phyloP scores from a whole-genome alignment of 2,329 filamentous ascomycete species.

The Xylaria sp. region DNA sequence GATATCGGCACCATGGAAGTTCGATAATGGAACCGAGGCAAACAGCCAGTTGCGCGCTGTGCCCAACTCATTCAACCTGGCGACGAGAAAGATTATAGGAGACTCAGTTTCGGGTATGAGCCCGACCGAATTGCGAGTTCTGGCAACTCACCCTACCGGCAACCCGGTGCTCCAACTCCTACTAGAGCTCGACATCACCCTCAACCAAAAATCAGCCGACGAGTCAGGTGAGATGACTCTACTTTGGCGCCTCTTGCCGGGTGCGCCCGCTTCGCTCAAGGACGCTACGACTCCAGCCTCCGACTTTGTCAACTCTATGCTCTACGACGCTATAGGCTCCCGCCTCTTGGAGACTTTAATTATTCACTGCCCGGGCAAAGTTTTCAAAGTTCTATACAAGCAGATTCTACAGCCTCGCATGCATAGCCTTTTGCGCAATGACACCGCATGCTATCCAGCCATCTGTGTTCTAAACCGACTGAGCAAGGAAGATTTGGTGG shows the following conservation, averaged over 20 bases:
- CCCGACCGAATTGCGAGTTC: slow-evolving; percentile 80
- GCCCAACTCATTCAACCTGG: slow-evolving; percentile 80
- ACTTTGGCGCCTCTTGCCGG: slow-evolving; percentile 81
- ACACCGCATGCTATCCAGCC: slow-evolving; percentile 88
- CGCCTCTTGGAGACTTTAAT: slow-evolving; percentile 90
- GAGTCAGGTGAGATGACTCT: slow-evolving; percentile 63
- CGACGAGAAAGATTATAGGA: slow-evolving; percentile 82
- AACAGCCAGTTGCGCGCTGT: slow-evolving; percentile 66
- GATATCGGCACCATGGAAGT: slow-evolving; percentile 69
- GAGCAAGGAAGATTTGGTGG: slow-evolving; percentile 84
- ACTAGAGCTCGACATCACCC: slow-evolving; percentile 83
- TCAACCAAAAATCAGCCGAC: slow-evolving; percentile 70
- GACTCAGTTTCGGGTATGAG: slow-evolving; percentile 81
- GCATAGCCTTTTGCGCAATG: slow-evolving; percentile 84
- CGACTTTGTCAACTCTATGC: slow-evolving; percentile 82
- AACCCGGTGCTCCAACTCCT: slow-evolving; percentile 94
- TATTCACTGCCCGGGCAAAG: slow-evolving; percentile 81
- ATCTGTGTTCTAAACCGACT: slow-evolving; percentile 84
- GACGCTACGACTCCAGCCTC: slow-evolving; percentile 78
- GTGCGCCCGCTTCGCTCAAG: slow-evolving; percentile 74
- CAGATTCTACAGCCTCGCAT: slow-evolving; percentile 84
- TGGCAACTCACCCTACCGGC: slow-evolving; percentile 89
- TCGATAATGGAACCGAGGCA: slow-evolving; percentile 61
- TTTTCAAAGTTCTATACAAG: slow-evolving; percentile 89
- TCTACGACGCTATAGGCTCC: slow-evolving; percentile 92